These are phyloP conservation scores for Carex pumila DNA, from an alignment of 176 grass and related monocot genomes.

Conservation along the genomic window DNA sequence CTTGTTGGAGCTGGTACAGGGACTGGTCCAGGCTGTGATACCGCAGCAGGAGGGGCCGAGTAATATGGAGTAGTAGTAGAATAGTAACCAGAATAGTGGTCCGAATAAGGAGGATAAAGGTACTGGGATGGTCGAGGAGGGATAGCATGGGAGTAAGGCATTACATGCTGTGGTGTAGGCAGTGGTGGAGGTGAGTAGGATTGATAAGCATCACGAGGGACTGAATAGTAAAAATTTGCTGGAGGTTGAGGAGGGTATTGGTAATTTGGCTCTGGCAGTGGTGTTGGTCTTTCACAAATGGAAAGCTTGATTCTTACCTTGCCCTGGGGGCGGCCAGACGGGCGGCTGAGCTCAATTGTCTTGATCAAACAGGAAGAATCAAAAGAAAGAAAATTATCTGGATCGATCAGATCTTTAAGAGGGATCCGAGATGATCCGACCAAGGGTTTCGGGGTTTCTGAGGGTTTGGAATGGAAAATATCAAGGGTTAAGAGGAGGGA, in stretches of 20 bases:
- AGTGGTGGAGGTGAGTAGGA: slow-evolving; percentile 53
- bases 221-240: slow-evolving; percentile 24
- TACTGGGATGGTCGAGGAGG: slow-evolving; percentile 10
- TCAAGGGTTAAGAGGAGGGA: slow-evolving; percentile 73
- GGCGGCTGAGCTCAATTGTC: slow-evolving; percentile 60
- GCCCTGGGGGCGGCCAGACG: slow-evolving; percentile 81
- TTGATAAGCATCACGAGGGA: slow-evolving; percentile 25
- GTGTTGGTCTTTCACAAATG: slow-evolving; percentile 52
- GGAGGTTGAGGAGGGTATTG: slow-evolving; percentile 54
- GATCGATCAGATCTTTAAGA: slow-evolving; percentile 58
- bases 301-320: slow-evolving; percentile 68
- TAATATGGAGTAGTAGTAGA: slow-evolving; percentile 27
- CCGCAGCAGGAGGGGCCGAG: slow-evolving; percentile 27
- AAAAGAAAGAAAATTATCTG: slow-evolving; percentile 20
- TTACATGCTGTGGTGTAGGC: slow-evolving; percentile 7
- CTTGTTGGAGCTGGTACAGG: slow-evolving; percentile 20
- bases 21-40: slow-evolving; percentile 38
- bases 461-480: slow-evolving; percentile 91
- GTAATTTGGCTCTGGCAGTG: slow-evolving; percentile 36
- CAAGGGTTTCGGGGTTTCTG: slow-evolving; percentile 87
- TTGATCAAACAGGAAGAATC: slow-evolving; percentile 34
- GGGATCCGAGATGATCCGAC: slow-evolving; percentile 60
- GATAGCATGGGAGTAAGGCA: slow-evolving; percentile 5
- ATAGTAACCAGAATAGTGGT: slow-evolving; percentile 26
- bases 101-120: slow-evolving; percentile 15